phyloP scores from a whole-genome alignment of 768 basidiomycete species.

The Mycena crocata region DNA sequence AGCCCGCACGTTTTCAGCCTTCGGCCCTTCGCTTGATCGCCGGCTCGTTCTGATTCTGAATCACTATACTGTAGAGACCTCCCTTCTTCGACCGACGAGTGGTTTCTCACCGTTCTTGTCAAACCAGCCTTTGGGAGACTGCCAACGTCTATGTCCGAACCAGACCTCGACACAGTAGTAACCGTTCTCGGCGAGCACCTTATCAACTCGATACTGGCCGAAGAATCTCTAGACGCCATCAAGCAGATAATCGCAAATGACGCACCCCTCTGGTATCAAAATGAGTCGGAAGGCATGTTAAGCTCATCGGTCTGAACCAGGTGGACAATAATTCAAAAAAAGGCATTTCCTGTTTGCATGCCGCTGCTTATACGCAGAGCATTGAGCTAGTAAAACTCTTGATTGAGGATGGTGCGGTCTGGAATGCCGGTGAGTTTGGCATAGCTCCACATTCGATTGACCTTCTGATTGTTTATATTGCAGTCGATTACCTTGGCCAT shows the following conservation, averaged over 20 bases:
- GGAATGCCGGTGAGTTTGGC: conserved; percentile 80
- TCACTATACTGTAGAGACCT: too few species aligned
- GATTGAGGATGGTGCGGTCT: conserved; percentile 86
- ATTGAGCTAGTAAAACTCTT: conserved; percentile 71
- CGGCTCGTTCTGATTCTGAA: too few species aligned
- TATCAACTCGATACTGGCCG: conserved; percentile 67
- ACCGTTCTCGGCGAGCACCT: conserved; percentile 68
- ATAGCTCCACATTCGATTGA: not conserved
- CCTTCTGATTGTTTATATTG: conserved; percentile 9
- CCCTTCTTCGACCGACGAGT: too few species aligned
- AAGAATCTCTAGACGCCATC: conserved; percentile 58
- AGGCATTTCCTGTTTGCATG: conserved; percentile 82
- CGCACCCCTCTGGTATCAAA: conserved; percentile 93
- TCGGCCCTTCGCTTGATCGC: too few species aligned
- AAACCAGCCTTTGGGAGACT: too few species aligned
- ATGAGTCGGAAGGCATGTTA: conserved; percentile 68
- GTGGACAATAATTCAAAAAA: too few species aligned
- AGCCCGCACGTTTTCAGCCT: too few species aligned
- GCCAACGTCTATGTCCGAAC: conserved; percentile 24
- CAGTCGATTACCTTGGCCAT: conserved; percentile 81
- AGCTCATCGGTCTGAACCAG: too few species aligned
- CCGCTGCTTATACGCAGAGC: conserved; percentile 82
- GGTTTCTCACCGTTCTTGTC: too few species aligned
- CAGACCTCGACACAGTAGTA: conserved; percentile 57
- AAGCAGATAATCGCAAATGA: conserved; percentile 67